These are phyloP conservation scores for Rhodosporidiobolus sp. DNA, from an alignment of 768 basidiomycete species.

Conservation along the genomic window DNA sequence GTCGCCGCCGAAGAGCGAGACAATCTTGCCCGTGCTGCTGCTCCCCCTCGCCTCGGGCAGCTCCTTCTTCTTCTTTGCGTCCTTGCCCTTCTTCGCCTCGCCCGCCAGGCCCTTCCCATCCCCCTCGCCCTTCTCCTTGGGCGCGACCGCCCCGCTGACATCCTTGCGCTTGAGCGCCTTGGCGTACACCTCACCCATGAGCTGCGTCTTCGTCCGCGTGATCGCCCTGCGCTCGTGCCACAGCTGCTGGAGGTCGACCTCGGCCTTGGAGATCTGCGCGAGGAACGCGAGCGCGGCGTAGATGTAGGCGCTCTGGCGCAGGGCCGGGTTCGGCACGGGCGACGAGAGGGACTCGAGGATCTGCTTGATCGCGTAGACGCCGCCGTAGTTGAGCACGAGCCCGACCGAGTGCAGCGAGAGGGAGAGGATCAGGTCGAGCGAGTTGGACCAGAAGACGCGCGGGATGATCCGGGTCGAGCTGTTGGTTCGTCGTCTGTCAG, in stretches of 20 bases:
- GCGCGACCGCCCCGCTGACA: slow-evolving; percentile 15
- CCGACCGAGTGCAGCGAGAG: slow-evolving; percentile 18
- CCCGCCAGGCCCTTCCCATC: slow-evolving; percentile 12
- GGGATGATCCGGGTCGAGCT: slow-evolving; percentile 22
- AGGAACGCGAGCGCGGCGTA: slow-evolving; percentile 38
- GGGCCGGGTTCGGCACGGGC: not conserved
- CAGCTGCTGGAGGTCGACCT: slow-evolving; percentile 39
- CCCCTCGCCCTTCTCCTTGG: not conserved
- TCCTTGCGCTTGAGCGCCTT: slow-evolving; percentile 38
- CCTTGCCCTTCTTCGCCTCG: slow-evolving; percentile 29
- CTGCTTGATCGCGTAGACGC: slow-evolving; percentile 33
- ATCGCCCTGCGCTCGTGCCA: slow-evolving; percentile 29
- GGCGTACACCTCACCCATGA: slow-evolving; percentile 38
- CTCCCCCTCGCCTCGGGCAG: slow-evolving; percentile 38
- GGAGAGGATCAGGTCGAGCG: slow-evolving; percentile 27
- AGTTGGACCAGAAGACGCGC: slow-evolving; percentile 34
- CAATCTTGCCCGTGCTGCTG: slow-evolving; percentile 29
- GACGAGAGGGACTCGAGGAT: slow-evolving; percentile 33
- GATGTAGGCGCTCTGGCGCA: slow-evolving; percentile 35
- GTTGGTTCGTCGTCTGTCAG: not conserved
- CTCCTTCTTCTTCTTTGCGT: slow-evolving; percentile 10
- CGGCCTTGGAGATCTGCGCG: slow-evolving; percentile 29
- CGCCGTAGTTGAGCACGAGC: slow-evolving; percentile 25
- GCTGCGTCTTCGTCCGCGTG: slow-evolving; percentile 2
- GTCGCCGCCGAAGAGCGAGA: slow-evolving; percentile 16